These are phyloP conservation scores for Linnemannia hyalina DNA, from an alignment of 192 early-diverging fungal species.

Conservation along the genomic window DNA sequence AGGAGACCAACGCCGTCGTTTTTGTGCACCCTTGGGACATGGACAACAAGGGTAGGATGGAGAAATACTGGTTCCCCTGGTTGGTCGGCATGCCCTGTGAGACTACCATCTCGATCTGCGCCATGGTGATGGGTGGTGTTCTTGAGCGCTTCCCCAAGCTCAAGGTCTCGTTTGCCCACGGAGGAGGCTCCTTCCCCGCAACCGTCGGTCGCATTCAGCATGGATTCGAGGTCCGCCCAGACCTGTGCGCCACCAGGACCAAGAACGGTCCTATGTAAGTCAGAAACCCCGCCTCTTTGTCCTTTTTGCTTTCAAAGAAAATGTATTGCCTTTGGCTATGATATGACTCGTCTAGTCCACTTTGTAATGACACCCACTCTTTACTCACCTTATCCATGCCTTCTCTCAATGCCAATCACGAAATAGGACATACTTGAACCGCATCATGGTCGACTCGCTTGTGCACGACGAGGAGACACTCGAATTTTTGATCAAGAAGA, in stretches of 20 bases:
- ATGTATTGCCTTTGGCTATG: not conserved
- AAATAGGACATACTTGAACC: slow-evolving; percentile 65
- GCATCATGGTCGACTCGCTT: slow-evolving; percentile 73
- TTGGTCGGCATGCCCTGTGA: slow-evolving; percentile 69
- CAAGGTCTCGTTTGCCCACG: slow-evolving; percentile 75
- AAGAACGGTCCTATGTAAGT: slow-evolving; percentile 65
- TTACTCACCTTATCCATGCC: not conserved
- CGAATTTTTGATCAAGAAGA: slow-evolving; percentile 72
- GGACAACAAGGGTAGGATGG: slow-evolving; percentile 71
- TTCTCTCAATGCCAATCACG: not conserved
- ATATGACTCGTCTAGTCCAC: not conserved
- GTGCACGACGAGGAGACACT: slow-evolving; percentile 78
- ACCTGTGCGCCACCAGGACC: slow-evolving; percentile 69
- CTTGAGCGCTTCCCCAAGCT: slow-evolving; percentile 73
- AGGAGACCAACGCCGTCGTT: slow-evolving; percentile 70
- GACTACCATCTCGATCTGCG: slow-evolving; percentile 75
- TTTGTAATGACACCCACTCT: not conserved
- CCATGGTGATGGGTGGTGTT: slow-evolving; percentile 76
- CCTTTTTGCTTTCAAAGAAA: not conserved
- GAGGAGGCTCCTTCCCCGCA: slow-evolving; percentile 75
- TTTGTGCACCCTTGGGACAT: slow-evolving; percentile 82
- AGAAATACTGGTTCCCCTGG: slow-evolving; percentile 81
- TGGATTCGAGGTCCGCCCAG: slow-evolving; percentile 75
- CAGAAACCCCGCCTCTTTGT: not conserved
- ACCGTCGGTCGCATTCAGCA: slow-evolving; percentile 78